Evolutionary conservation across 2,329 filamentous ascomycete genomes (phyloP).

Genomic region (Hypomyces rosellus): DNA sequence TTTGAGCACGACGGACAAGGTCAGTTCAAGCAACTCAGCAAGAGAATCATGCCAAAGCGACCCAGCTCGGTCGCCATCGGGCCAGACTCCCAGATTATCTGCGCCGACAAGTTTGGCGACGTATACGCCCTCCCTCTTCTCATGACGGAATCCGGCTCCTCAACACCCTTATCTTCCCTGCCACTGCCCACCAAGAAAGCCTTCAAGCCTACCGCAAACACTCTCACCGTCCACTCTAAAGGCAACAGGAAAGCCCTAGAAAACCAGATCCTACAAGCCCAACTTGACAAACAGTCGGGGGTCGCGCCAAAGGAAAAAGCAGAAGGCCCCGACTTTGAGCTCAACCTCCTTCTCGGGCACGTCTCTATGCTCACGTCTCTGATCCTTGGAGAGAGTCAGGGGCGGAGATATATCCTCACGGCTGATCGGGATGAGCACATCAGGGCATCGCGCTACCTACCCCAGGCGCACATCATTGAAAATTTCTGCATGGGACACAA

Average conservation of each 20-base stretch:
- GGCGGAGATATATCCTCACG: slow-evolving; percentile 47
- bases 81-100: slow-evolving; percentile 66
- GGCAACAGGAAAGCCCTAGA: slow-evolving; percentile 56
- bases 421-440: slow-evolving; percentile 66
- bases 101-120: slow-evolving; percentile 94
- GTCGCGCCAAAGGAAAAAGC: slow-evolving; percentile 23
- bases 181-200: slow-evolving; percentile 21
- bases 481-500: slow-evolving; percentile 82
- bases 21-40: slow-evolving; percentile 59
- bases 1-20: slow-evolving; percentile 62
- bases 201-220: slow-evolving; percentile 47
- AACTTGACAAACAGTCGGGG: slow-evolving; percentile 22
- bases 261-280: slow-evolving; percentile 47
- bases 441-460: slow-evolving; percentile 71
- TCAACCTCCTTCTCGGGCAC: slow-evolving; percentile 78
- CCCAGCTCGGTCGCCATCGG: slow-evolving; percentile 71
- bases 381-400: slow-evolving; percentile 40
- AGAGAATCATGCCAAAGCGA: slow-evolving; percentile 80
- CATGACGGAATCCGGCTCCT: slow-evolving; percentile 12
- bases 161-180: slow-evolving; percentile 10
- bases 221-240: slow-evolving; percentile 56
- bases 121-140: slow-evolving; percentile 78
- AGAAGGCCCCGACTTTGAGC: slow-evolving; percentile 55
- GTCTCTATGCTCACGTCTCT: slow-evolving; percentile 90
- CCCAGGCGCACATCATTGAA: slow-evolving; percentile 85